A percentile compares a stretch with the other conserved stretches of the same genome.
These are phyloP conservation scores for Tephrocybe sp. DNA, from an alignment of 768 basidiomycete species.

Conservation along the genomic window DNA sequence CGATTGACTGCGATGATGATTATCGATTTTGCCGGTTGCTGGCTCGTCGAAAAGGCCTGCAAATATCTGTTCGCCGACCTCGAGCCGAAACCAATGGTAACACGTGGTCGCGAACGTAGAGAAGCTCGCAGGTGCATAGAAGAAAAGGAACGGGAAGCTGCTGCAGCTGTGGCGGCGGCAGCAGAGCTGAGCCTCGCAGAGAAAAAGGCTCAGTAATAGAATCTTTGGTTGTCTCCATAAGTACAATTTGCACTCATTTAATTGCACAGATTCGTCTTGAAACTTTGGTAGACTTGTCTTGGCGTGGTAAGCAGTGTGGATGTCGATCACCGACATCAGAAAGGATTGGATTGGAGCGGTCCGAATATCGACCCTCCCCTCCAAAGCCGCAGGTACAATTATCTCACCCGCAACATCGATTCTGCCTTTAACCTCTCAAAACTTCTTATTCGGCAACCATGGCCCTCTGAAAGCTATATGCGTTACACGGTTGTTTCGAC, in stretches of 20 bases:
- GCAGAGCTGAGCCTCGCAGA: slow-evolving; percentile 9
- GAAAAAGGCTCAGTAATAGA: slow-evolving; percentile 22
- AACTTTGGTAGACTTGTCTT: neutral
- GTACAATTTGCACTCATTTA: neutral
- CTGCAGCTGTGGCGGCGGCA: slow-evolving; percentile 5
- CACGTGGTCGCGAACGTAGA: slow-evolving; percentile 83
- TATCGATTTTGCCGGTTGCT: slow-evolving; percentile 87
- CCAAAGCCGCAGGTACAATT: no score
- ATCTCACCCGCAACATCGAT: no score
- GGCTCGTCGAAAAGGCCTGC: slow-evolving; percentile 75
- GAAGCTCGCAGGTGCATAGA: slow-evolving; percentile 46
- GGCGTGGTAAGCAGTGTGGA: neutral
- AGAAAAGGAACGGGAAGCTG: slow-evolving; percentile 14
- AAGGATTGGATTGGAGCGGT: slow-evolving; percentile 1
- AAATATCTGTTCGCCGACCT: slow-evolving; percentile 87
- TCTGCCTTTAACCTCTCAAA: no score
- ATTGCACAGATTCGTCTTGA: neutral
- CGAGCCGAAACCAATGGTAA: slow-evolving; percentile 82
- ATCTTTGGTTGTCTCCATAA: neutral
- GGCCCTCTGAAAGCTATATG: no score
- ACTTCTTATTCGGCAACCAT: no score
- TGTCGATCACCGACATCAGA: neutral
- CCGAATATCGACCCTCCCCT: neutral
- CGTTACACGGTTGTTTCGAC: no score
- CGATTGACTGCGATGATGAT: slow-evolving; percentile 79